A percentile compares a stretch with the other conserved stretches of the same genome.
phyloP scores from a whole-genome alignment of 257 asterid species.

The Primulina eburnea region DNA sequence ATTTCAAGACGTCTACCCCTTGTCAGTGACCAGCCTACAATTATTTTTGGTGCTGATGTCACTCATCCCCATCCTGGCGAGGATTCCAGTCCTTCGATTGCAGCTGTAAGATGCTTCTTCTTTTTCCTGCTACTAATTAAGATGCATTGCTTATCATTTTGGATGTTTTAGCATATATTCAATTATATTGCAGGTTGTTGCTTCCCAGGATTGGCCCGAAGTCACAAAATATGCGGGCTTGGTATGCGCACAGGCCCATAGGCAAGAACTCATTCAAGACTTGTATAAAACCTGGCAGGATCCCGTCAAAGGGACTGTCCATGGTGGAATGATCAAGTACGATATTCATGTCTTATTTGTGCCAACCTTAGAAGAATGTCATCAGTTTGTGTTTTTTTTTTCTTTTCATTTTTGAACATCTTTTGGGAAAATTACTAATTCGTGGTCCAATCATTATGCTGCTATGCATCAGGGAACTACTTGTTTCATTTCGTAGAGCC shows the following conservation, averaged over 20 bases:
- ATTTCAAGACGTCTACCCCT: slow-evolving; percentile 82
- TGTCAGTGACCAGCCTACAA: slow-evolving; percentile 87
- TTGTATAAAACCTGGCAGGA: slow-evolving; percentile 84
- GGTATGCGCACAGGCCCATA: slow-evolving; percentile 94
- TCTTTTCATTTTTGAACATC: neutral
- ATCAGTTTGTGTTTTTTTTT: neutral
- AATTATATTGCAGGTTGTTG: slow-evolving; percentile 68
- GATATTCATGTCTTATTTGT: neutral
- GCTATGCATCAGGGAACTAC: slow-evolving; percentile 60
- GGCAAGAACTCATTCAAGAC: slow-evolving; percentile 94
- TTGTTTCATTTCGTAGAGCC: slow-evolving; percentile 81
- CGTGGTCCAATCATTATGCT: slow-evolving; percentile 3
- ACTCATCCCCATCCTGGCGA: slow-evolving; percentile 99
- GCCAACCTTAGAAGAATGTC: neutral
- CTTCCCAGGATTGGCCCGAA: slow-evolving; percentile 99
- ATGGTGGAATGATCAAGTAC: slow-evolving; percentile 97
- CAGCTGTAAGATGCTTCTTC: slow-evolving; percentile 57
- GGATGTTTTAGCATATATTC: slow-evolving; percentile 2
- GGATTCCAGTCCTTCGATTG: slow-evolving; percentile 99
- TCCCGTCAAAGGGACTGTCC: slow-evolving; percentile 67
- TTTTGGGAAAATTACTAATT: neutral
- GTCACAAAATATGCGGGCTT: slow-evolving; percentile 90
- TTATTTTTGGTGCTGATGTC: slow-evolving; percentile 97
- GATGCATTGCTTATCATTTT: slow-evolving; percentile 1
- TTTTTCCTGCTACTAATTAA: neutral